Evolutionary conservation across 495 filamentous ascomycete species (phyloP).

Genomic region (Xylaria acuta): DNA sequence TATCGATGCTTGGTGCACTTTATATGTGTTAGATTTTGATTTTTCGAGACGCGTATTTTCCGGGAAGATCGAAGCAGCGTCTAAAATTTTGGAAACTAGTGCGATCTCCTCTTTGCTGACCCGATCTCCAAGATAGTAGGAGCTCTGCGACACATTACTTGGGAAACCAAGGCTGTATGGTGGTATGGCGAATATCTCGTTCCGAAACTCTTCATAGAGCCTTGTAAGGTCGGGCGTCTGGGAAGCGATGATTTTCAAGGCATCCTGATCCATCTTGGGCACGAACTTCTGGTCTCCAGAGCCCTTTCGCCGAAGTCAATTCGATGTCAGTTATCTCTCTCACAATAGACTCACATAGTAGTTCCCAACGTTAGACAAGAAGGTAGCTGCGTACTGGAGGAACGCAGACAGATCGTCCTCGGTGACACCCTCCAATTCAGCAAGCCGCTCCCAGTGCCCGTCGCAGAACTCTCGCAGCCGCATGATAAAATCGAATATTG

Average conservation of each 20-base stretch:
- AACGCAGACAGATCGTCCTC: slow-evolving; percentile 36
- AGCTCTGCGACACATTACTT: slow-evolving; percentile 39
- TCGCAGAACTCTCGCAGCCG: slow-evolving; percentile 42
- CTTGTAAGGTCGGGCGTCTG: slow-evolving; percentile 13
- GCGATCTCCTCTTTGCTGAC: slow-evolving; percentile 25
- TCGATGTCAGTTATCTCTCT: background rate
- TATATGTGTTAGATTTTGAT: background rate
- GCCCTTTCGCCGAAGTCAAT: slow-evolving; percentile 33
- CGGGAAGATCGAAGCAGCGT: slow-evolving; percentile 25
- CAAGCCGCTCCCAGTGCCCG: slow-evolving; percentile 45
- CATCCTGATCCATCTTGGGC: slow-evolving; percentile 23
- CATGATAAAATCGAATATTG: slow-evolving; percentile 49
- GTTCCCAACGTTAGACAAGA: slow-evolving; percentile 47
- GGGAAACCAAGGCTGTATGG: slow-evolving; percentile 37
- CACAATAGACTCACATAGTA: slow-evolving; percentile 33
- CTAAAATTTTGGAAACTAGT: slow-evolving; percentile 23
- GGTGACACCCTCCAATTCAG: slow-evolving; percentile 1
- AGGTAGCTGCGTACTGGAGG: slow-evolving; percentile 43
- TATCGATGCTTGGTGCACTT: slow-evolving; percentile 29
- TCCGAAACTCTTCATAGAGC: slow-evolving; percentile 22
- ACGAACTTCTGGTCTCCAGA: slow-evolving; percentile 43
- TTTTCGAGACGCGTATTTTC: slow-evolving; percentile 34
- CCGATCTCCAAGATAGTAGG: slow-evolving; percentile 27
- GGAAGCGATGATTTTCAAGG: background rate
- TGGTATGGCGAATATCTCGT: slow-evolving; percentile 22